Evolutionary conservation across 768 basidiomycete genomes (phyloP).

Genomic region (Sistotremastrum suecicum): DNA sequence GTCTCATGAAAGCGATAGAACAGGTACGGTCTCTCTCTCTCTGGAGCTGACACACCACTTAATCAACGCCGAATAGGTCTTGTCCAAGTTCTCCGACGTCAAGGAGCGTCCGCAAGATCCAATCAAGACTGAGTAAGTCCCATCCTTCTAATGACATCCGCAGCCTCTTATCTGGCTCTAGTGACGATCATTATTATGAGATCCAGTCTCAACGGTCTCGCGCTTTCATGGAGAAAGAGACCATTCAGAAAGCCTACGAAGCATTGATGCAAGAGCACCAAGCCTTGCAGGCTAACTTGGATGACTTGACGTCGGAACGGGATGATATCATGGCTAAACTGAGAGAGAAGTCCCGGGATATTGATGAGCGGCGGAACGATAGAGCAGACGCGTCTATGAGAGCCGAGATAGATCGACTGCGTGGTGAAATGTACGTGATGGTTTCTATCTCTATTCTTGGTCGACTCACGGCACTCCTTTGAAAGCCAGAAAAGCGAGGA

Average conservation of each 20-base stretch:
- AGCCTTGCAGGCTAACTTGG: constrained; percentile 55
- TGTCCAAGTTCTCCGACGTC: constrained; percentile 56
- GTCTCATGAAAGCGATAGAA: constrained; percentile 88
- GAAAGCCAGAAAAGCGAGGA: constrained; percentile 89
- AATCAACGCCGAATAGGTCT: constrained; percentile 34
- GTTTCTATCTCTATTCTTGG: not conserved
- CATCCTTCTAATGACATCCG: constrained; percentile 1
- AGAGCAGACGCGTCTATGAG: constrained; percentile 67
- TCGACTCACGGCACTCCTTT: constrained; percentile 14
- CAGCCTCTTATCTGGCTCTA: constrained; percentile 16
- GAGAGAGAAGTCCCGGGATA: constrained; percentile 43
- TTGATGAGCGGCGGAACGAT: constrained; percentile 45
- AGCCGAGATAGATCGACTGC: constrained; percentile 69
- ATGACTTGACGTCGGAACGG: constrained; percentile 65
- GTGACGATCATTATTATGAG: constrained; percentile 81
- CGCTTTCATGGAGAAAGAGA: constrained; percentile 73
- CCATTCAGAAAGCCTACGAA: constrained; percentile 71
- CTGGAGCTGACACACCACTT: not conserved
- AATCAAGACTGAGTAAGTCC: constrained; percentile 69
- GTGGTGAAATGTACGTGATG: constrained; percentile 66
- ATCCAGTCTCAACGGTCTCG: constrained; percentile 71
- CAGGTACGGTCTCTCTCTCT: constrained; percentile 36
- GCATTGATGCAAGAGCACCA: constrained; percentile 63
- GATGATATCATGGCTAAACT: constrained; percentile 57
- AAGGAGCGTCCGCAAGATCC: constrained; percentile 33